Base-by-base conservation (phyloP, 1,284 basidiomycete genomes). In the Abortiporus biennis region DNA sequence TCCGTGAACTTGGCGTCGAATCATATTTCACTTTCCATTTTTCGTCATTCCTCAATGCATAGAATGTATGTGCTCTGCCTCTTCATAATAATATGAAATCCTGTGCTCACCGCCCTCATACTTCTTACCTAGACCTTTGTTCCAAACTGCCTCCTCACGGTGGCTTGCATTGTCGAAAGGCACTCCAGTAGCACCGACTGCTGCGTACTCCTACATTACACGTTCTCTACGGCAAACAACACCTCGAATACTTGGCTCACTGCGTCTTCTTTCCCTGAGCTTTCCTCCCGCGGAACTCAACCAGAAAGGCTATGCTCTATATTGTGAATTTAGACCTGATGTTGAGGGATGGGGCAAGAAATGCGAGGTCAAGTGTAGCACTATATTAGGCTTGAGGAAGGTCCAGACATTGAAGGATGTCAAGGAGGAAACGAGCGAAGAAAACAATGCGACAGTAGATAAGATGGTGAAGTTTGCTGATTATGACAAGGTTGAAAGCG, bases 121-220 rank as follows among this genome's bases (percentile, higher is more conserved):
- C 20, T 24, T 38, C 19, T 25, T 30, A 42, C 22, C 31, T 55
- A 92, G 93, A 57, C 88, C 91, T 0, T 78, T 98, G 9, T 90
- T 80, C 64, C 81, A 76, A 54, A 85, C 74, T 27, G 80, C 76
- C 51, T 60, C 71, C 23, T 67, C 49, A 47, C 48, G 54, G 20
- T 97, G 93, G 85, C 78, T 92, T 19, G 95, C 88, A 1, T 78
- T 98, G 24, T 74, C 80, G 12, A 74, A 80, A 34, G 82, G 83
- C 12, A 69, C 73, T 11, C 85, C 90, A 4, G 79, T 84, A 6
- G 68, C 76, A 36, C 93, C 94, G 1, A 72, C 75, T 34, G 64
- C 73, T 38, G 86, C 90, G 2, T 92, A 82, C 55, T 72, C 78
- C 0, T 96, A 95, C 61, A 83, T 95, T 47, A 80, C 80, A n/a